phyloP scores from a whole-genome alignment of 1,139 yeast species.

The Meyerozyma smithsonii region DNA sequence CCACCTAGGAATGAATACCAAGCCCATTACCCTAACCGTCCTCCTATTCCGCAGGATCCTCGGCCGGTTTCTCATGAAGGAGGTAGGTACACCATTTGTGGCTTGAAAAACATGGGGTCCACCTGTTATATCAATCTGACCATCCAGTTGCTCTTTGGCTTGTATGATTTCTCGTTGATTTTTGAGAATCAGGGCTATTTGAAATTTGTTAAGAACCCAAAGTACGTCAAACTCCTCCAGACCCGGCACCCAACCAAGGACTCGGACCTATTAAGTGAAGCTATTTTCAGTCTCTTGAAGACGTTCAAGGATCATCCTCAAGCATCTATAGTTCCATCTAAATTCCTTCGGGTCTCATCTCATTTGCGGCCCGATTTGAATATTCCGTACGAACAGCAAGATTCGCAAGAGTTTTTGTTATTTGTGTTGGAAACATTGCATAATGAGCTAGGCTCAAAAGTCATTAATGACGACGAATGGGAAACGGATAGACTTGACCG shows the following conservation, averaged over 20 bases:
- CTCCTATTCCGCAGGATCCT: background rate
- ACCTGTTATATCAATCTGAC: constrained; percentile 73
- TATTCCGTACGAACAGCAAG: constrained; percentile 73
- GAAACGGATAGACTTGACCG: constrained; percentile 18
- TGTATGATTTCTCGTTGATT: constrained; percentile 37
- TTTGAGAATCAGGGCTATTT: constrained; percentile 41
- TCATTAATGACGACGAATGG: constrained; percentile 11
- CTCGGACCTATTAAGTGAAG: constrained; percentile 42
- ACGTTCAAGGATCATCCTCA: constrained; percentile 54
- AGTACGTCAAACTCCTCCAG: constrained; percentile 18
- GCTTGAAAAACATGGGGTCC: constrained; percentile 63
- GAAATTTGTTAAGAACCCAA: constrained; percentile 33
- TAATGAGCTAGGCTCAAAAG: constrained; percentile 51
- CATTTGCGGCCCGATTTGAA: constrained; percentile 57
- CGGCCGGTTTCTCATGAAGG: background rate
- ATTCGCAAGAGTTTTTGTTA: constrained; percentile 69
- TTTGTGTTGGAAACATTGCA: constrained; percentile 64
- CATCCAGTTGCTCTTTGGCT: constrained; percentile 59
- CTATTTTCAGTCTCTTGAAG: constrained; percentile 36
- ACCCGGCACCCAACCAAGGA: constrained; percentile 20
- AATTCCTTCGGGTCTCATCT: constrained; percentile 53
- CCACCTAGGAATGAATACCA: background rate
- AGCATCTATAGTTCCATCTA: constrained; percentile 59
- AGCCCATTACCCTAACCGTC: background rate
- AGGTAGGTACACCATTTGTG: constrained; percentile 38